Conservation (phyloP, 305 asterid genomes). For the Fraxinus ornus region DNA sequence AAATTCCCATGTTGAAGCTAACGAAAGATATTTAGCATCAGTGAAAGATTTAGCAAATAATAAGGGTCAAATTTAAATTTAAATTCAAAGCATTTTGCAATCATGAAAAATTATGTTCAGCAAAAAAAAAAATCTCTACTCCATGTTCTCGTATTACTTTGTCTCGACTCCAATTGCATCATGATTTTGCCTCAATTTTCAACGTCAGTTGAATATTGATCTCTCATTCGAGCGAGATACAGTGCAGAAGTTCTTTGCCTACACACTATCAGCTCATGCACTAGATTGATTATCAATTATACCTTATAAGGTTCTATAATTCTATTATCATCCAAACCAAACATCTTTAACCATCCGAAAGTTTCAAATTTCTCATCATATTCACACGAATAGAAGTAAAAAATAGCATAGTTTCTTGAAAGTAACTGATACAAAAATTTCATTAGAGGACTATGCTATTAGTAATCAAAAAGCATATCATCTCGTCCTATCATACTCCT, state of each 20-base stretch:
- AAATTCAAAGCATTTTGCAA: neutral
- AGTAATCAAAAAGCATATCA: neutral
- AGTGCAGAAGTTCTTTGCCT: neutral
- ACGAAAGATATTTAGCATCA: neutral
- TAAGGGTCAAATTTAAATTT: neutral
- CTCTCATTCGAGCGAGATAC: neutral
- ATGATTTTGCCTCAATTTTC: neutral
- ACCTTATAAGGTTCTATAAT: neutral
- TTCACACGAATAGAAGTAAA: neutral
- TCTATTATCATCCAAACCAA: neutral
- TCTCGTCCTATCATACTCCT: too few species aligned
- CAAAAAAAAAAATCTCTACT: neutral
- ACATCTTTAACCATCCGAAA: neutral
- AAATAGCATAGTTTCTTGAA: neutral
- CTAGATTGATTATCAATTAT: neutral
- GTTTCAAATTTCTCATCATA: neutral
- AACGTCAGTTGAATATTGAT: neutral
- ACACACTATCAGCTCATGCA: neutral
- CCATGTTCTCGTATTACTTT: neutral
- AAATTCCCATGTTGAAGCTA: neutral
- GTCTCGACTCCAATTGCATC: neutral
- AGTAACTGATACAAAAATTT: neutral
- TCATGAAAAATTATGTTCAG: neutral
- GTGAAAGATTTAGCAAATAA: neutral
- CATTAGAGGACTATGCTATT: neutral